Evolutionary conservation across 1,284 basidiomycete genomes (phyloP).

Genomic region (Clitocybe nebularis): DNA sequence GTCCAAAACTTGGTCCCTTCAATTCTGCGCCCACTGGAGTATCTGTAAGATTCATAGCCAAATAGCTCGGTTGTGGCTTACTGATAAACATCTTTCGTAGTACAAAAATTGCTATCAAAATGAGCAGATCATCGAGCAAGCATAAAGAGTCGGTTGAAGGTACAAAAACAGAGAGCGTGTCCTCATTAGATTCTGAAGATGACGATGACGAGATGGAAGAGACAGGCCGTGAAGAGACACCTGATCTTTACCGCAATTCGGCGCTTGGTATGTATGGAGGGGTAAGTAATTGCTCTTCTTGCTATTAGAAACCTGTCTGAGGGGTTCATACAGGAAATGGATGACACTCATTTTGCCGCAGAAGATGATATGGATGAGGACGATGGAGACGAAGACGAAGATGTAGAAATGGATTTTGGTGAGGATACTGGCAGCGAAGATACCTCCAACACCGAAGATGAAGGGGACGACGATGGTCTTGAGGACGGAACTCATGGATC

Average conservation of each 20-base stretch:
- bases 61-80: conserved; percentile 10
- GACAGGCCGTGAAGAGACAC: conserved; percentile 72
- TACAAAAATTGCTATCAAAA: conserved; percentile 95
- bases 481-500: conserved; percentile 61
- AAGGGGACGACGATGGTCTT: conserved; percentile 59
- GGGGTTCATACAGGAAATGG: conserved; percentile 64
- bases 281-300: conserved; percentile 46
- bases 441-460: conserved; percentile 68
- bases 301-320: conserved; percentile 11
- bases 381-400: conserved; percentile 75
- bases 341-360: conserved; percentile 67
- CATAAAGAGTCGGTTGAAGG: conserved; percentile 51
- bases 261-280: conserved; percentile 94
- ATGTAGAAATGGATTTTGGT: conserved; percentile 84
- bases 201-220: conserved; percentile 53
- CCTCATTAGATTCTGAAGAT: conserved; percentile 60
- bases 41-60: conserved; percentile 72
- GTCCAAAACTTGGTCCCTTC: conserved; percentile 82
- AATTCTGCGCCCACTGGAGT: conserved; percentile 87
- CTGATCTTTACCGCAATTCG: conserved; percentile 95
- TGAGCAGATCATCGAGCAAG: conserved; percentile 81
- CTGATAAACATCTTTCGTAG: conserved; percentile 34
- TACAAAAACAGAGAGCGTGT: conserved; percentile 51
- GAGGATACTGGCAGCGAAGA: conserved; percentile 80
- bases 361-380: conserved; percentile 82